Conservation (phyloP, 208 protist genomes). For the Leishmania braziliensis region DNA sequence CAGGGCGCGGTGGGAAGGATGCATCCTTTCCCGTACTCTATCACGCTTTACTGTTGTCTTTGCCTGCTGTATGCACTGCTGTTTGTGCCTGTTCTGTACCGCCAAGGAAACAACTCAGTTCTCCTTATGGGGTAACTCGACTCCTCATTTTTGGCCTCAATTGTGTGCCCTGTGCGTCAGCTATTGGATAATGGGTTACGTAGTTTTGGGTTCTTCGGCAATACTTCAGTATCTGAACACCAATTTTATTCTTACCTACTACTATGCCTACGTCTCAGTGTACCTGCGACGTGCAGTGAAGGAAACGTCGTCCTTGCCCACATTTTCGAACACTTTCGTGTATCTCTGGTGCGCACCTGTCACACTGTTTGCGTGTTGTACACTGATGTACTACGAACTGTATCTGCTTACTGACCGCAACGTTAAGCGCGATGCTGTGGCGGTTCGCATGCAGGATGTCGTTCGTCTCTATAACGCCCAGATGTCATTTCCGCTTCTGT, state of each 20-base stretch:
- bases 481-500: conserved; percentile 52
- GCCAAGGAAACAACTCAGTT: conserved; percentile 26
- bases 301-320: conserved; percentile 25
- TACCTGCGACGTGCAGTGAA: conserved; percentile 29
- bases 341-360: conserved; percentile 65
- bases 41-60: conserved; percentile 71
- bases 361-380: conserved; percentile 62
- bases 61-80: conserved; percentile 50
- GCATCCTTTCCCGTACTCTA: conserved; percentile 65
- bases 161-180: conserved; percentile 61
- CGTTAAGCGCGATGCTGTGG: not conserved
- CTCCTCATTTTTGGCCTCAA: conserved; percentile 67
- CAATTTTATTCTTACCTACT: conserved; percentile 51
- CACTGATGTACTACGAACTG: conserved; percentile 61
- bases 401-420: conserved; percentile 26
- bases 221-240: conserved; percentile 54
- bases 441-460: conserved; percentile 29
- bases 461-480: conserved; percentile 56
- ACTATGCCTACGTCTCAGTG: conserved; percentile 55
- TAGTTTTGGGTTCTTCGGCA: conserved; percentile 51
- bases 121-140: conserved; percentile 43
- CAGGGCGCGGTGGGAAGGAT: conserved; percentile 54
- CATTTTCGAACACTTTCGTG: conserved; percentile 35
- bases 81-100: conserved; percentile 34
- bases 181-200: conserved; percentile 64